phyloP scores from a whole-genome alignment of 805 yeast genomes.

The Zygotorulaspora sp. region DNA sequence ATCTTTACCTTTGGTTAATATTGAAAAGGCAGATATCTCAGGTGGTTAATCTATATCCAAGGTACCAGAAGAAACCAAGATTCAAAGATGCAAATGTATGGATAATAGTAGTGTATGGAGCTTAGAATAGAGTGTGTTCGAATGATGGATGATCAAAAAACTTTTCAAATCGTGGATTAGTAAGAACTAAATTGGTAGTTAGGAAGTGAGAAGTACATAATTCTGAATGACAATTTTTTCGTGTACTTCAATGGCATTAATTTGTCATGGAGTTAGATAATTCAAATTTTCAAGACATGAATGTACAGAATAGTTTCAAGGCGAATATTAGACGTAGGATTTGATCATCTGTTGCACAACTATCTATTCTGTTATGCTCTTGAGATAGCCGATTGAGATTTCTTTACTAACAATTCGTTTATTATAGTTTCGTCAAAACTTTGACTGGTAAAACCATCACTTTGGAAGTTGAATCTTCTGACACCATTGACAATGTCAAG shows the following conservation, averaged over 20 bases:
- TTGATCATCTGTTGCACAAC: background rate
- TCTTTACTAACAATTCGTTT: slow-evolving; percentile 21
- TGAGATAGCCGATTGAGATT: no score
- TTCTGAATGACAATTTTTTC: no score
- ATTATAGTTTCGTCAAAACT: slow-evolving; percentile 66
- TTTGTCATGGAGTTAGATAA: no score
- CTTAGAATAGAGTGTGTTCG: background rate
- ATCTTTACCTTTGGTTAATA: background rate
- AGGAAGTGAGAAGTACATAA: no score
- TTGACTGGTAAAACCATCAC: slow-evolving; percentile 92
- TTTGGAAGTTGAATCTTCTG: slow-evolving; percentile 98
- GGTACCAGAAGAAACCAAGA: slow-evolving; percentile 28
- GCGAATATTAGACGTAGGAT: no score
- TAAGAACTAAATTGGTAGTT: no score
- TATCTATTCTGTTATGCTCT: no score
- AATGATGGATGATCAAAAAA: slow-evolving; percentile 1
- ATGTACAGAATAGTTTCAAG: no score
- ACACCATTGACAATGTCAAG: slow-evolving; percentile 98
- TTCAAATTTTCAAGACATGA: no score
- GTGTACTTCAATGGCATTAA: no score
- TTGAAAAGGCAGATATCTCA: background rate
- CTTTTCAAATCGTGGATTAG: no score
- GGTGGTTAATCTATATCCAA: no score
- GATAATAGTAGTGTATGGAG: slow-evolving; percentile 7
- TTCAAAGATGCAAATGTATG: slow-evolving; percentile 47